These are phyloP conservation scores for Psilocybe tampanensis DNA, from an alignment of 768 basidiomycete species.

Conservation along the genomic window DNA sequence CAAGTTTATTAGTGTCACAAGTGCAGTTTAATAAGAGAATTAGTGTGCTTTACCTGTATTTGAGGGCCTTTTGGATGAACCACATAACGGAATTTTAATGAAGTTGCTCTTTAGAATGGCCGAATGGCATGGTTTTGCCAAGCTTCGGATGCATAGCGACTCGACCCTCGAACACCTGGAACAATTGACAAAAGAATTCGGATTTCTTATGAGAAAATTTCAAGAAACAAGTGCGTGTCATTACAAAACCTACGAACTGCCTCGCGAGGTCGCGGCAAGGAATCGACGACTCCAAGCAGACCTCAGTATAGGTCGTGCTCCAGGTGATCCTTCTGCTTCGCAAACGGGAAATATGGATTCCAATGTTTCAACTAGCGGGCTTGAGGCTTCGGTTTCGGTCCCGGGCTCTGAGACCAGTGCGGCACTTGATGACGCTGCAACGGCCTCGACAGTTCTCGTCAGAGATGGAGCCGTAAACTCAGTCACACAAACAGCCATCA, in stretches of 20 bases:
- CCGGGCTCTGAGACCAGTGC: too few species aligned
- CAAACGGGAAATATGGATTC: too few species aligned
- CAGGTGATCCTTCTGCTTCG: too few species aligned
- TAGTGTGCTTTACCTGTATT: constrained; percentile 36
- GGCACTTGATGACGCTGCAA: too few species aligned
- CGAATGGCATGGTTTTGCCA: constrained; percentile 36
- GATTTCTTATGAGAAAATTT: constrained; percentile 35
- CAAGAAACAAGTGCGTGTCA: constrained; percentile 21
- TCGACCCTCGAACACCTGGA: constrained; percentile 26
- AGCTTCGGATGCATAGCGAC: constrained; percentile 34
- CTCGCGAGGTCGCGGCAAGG: constrained; percentile 36
- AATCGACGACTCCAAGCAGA: constrained; percentile 6
- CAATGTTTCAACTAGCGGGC: too few species aligned
- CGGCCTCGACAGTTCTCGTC: too few species aligned
- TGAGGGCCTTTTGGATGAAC: constrained; percentile 35
- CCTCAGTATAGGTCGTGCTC: too few species aligned
- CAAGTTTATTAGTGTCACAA: neutral
- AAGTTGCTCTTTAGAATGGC: constrained; percentile 29
- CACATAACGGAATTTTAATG: constrained; percentile 19
- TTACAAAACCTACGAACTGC: constrained; percentile 37
- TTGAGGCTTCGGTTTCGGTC: too few species aligned
- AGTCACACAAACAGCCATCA: too few species aligned
- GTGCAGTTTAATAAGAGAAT: neutral
- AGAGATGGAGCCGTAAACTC: too few species aligned
- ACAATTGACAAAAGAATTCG: constrained; percentile 27